Evolutionary conservation across 1,284 basidiomycete genomes (phyloP), one percentile per base, ranked within the genome.

Genomic region (Athelia psychrophila): DNA sequence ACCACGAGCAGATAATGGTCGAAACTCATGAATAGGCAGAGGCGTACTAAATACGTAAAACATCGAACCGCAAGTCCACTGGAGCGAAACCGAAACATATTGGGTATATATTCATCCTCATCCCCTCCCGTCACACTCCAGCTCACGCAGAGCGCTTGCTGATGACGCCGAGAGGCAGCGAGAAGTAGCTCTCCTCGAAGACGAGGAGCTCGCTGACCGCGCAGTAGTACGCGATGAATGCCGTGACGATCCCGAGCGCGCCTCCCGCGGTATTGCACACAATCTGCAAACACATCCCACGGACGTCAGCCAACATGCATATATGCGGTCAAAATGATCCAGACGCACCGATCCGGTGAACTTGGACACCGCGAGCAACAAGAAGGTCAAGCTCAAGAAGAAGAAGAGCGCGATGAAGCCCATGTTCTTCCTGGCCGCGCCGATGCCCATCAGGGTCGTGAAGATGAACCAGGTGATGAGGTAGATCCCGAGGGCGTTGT

Each of bases 361-460:
- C 56, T 72, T 60, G 59, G 76, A 78, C 19, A 69, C 65, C 1
- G 78, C 81, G 38, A 89, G 77, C 20, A 84, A 58, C 44, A 80
- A 63, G 67, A 88, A 86, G 1, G 87, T 85, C 33, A 81, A 25
- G 25, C 82, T 76, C 4, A 97, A 80, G 73, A 83, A 83, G 65
- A 81, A 77, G 72, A 98, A 90, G 25, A 96, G 76, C 3, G 75
- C 61, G 40, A 85, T 75, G 50, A 93, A 79, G 1, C 79, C 81
- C 30, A 88, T 48, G 51, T 82, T 90, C 40, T 83, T 84, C 50
- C 86, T 80, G 9, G 91, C 67, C 1, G 85, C 72, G 2, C 79
- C 86, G 49, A 91, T 58, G n/a, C 5, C 5, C 38, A 42, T n/a
- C 8, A 42, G n/a, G 1, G 9, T 18, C 25, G 20, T 32, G 38